Evolutionary conservation across 306 rosid genomes (phyloP).

Genomic region (Echinosophora koreensis): DNA sequence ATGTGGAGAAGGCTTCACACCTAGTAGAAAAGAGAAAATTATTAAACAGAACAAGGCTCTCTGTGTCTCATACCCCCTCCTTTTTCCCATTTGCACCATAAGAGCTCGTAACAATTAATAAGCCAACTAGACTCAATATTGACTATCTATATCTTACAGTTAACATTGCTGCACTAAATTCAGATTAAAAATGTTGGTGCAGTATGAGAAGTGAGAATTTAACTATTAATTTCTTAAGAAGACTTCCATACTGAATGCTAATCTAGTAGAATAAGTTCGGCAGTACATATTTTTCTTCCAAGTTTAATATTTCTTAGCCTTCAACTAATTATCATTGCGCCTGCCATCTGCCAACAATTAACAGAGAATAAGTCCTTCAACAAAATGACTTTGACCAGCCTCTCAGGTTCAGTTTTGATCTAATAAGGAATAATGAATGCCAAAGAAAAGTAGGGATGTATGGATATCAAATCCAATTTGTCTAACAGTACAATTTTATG

Average conservation of each 20-base stretch:
- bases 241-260: not conserved
- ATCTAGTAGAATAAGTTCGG: not conserved
- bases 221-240: not conserved
- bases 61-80: too few relatives aligned
- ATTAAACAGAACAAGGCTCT: slow-evolving; percentile 19
- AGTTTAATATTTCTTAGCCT: not conserved
- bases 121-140: slow-evolving; percentile 6
- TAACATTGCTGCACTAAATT: not conserved
- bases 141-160: not conserved
- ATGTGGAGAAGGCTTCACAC: slow-evolving; percentile 91
- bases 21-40: slow-evolving; percentile 50
- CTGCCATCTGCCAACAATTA: not conserved
- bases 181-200: not conserved
- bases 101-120: not conserved
- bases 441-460: not conserved
- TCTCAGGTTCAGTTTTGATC: slow-evolving; percentile 15
- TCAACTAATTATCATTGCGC: slow-evolving; percentile 7
- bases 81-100: slow-evolving; percentile 5
- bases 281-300: not conserved
- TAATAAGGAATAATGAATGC: not conserved
- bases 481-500: too few relatives aligned
- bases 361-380: not conserved
- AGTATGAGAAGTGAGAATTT: not conserved
- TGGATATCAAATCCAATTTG: not conserved
- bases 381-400: slow-evolving; percentile 2